Base-by-base conservation (phyloP, 2,329 filamentous ascomycete species). In the Shiraia sp. region DNA sequence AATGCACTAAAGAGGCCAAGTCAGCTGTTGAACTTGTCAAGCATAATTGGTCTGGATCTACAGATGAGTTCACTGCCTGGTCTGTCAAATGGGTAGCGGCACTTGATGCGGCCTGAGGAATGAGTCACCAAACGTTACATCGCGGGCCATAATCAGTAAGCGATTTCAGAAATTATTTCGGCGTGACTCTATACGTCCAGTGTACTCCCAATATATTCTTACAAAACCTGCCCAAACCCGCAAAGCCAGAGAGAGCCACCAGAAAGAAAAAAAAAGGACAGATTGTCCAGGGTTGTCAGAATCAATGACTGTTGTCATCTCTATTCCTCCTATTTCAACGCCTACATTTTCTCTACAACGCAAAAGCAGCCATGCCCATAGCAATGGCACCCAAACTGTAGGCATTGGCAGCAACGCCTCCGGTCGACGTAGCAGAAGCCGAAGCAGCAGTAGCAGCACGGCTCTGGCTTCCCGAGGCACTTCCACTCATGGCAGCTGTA, bases 61-160 rank as follows among this genome's bases (percentile, higher is more conserved):
- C 80, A 13, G 90, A 96, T 58, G 88, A 86, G 57, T 95, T 95
- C 61, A 86, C 84, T 0, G 75, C 79, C 12, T 95, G 90, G 90
- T 82, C 79, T n/a, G 75, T 72, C 34, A 81, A 78, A 36, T 83
- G 79, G 78, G 45, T 66, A 26, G 70, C 67, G 32, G 73, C 75
- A 16, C 52, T 78, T 40, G 67, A 72, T 15, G 69, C 72, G 47
- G 45, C 45, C 14, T 64, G 45, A 59, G 16, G 16, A 23, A 7
- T 32, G 8, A n/a, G 8, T 19, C 23, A 33, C 26, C 12, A 22
- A 23, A 23, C 10, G 31, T 13, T 23, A n/a, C 14, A 8, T n/a
- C 8, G 19, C 19, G 8, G 19, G 4, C 8, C 8, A 5, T 22
- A 8, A 22, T 4, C 8, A 8, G 4, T 5, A 22, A 8, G 19